Conservation (phyloP, 805 yeast species). For the Sungouiella blattae region DNA sequence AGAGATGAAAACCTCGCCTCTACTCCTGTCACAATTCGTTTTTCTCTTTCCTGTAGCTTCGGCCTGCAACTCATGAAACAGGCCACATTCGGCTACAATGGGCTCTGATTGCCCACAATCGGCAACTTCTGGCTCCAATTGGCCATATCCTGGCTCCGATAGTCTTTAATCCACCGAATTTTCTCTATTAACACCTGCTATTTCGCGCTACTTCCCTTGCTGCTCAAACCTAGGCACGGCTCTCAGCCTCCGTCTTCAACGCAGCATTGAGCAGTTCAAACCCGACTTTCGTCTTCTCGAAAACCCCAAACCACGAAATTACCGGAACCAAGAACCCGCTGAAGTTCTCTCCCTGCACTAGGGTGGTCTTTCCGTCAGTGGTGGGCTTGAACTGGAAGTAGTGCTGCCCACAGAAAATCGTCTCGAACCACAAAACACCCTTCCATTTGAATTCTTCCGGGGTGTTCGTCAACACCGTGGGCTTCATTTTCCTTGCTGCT, state of each 20-base stretch:
- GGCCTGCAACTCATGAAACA: too few relatives aligned
- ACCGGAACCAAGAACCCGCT: slow-evolving; percentile 1
- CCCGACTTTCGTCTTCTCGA: neutral
- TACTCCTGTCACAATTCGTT: too few relatives aligned
- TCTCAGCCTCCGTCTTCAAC: slow-evolving; percentile 2
- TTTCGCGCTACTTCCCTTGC: too few relatives aligned
- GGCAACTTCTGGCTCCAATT: too few relatives aligned
- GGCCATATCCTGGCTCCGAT: too few relatives aligned
- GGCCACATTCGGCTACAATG: too few relatives aligned
- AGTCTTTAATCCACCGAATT: too few relatives aligned
- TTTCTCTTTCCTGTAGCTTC: too few relatives aligned
- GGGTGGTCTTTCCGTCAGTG: neutral
- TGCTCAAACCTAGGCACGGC: too few relatives aligned
- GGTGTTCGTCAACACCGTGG: neutral
- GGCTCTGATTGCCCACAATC: too few relatives aligned
- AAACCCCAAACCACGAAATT: neutral
- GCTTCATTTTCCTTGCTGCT: neutral
- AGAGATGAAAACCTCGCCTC: too few relatives aligned
- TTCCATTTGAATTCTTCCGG: neutral
- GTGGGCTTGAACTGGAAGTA: neutral
- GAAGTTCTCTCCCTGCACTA: slow-evolving; percentile 1
- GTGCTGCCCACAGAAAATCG: neutral
- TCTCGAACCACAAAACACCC: neutral
- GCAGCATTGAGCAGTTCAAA: neutral
- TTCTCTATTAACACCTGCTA: too few relatives aligned